phyloP scores from a whole-genome alignment of 208 protist species.

The Trypanosoma melophagium region DNA sequence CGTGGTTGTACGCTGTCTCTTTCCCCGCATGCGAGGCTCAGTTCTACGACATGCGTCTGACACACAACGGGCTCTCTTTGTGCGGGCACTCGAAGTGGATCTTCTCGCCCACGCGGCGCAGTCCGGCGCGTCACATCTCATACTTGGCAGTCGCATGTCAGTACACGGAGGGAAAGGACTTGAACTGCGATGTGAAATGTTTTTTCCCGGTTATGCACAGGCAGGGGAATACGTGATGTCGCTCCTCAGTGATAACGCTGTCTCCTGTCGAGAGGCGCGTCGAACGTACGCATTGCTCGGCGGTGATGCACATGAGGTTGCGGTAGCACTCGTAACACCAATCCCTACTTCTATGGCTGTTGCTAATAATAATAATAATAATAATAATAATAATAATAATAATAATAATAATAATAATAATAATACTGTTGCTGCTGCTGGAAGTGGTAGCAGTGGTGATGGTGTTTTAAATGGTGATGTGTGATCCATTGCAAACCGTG shows the following conservation, averaged over 20 bases:
- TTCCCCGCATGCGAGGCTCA: background rate
- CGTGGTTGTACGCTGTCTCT: background rate
- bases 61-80: slow-evolving; percentile 3
- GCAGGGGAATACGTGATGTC: background rate
- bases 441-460: background rate
- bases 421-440: too few relatives aligned
- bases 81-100: slow-evolving; percentile 13
- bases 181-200: background rate
- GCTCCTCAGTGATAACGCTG: slow-evolving; percentile 4
- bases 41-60: background rate
- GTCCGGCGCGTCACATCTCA: slow-evolving; percentile 10
- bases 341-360: background rate
- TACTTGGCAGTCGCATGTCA: background rate
- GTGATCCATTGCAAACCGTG: background rate
- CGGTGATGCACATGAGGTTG: slow-evolving; percentile 4
- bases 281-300: background rate
- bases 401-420: too few relatives aligned
- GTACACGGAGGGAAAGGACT: background rate
- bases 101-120: slow-evolving; percentile 1
- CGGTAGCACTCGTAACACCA: background rate
- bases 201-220: background rate
- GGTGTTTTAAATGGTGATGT: background rate
- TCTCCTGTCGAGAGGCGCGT: slow-evolving; percentile 11
- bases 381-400: background rate
- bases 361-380: too few relatives aligned